Evolutionary conservation across 1,284 basidiomycete species (phyloP).

Genomic region (Sporisorium scitamineum): DNA sequence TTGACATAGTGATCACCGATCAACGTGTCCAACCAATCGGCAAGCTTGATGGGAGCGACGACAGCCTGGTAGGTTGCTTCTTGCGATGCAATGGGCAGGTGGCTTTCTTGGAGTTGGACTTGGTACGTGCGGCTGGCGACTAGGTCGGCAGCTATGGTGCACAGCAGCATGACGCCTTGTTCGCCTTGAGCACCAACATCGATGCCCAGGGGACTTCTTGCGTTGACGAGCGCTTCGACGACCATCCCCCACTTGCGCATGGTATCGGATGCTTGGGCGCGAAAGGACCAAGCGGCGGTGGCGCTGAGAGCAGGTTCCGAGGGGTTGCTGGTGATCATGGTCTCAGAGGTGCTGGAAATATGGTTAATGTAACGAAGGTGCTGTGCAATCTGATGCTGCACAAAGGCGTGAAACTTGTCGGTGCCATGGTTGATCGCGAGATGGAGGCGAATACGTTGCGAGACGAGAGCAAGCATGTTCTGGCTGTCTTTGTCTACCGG

Average conservation of each 20-base stretch:
- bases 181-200: slow-evolving; percentile 10
- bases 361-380: neutral
- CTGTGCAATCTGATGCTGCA: neutral
- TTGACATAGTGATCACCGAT: neutral
- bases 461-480: neutral
- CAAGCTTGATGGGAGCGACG: neutral
- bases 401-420: neutral
- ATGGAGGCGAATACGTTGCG: neutral
- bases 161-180: slow-evolving; percentile 2
- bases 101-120: neutral
- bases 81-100: neutral
- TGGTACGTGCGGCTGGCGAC: neutral
- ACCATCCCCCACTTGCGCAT: neutral
- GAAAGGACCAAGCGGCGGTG: neutral
- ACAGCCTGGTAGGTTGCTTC: neutral
- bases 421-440: neutral
- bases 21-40: neutral
- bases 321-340: neutral
- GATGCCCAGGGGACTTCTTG: neutral
- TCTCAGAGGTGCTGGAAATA: neutral
- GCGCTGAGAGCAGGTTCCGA: neutral
- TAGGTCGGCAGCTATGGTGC: slow-evolving; percentile 3
- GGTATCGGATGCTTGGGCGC: neutral
- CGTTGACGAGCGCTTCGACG: neutral
- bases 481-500: too few species aligned